phyloP scores from a whole-genome alignment of 495 filamentous ascomycete genomes.

The Parathielavia hyrcaniae region DNA sequence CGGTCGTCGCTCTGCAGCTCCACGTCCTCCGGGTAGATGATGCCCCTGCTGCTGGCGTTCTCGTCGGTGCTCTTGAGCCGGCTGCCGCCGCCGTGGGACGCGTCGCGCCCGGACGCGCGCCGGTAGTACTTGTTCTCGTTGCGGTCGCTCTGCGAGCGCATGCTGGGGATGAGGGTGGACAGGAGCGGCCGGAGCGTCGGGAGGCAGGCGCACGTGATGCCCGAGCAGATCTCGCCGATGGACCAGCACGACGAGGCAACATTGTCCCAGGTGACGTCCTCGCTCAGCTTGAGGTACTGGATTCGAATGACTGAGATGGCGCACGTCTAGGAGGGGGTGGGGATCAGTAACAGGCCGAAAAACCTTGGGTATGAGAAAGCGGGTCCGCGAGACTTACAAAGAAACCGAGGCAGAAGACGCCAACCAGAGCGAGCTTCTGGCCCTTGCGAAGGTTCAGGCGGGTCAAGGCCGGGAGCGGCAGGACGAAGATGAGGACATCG shows the following conservation, averaged over 20 bases:
- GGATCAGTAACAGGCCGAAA: background rate
- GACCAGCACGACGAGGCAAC: slow-evolving; percentile 55
- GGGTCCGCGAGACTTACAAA: slow-evolving; percentile 21
- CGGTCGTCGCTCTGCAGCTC: slow-evolving; percentile 28
- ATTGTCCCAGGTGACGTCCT: slow-evolving; percentile 52
- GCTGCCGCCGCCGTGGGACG: slow-evolving; percentile 10
- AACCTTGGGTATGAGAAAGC: no score
- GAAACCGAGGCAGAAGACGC: slow-evolving; percentile 31
- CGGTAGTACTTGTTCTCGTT: slow-evolving; percentile 22
- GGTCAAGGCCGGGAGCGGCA: slow-evolving; percentile 45
- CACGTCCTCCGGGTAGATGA: slow-evolving; percentile 27
- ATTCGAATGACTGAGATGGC: slow-evolving; percentile 54
- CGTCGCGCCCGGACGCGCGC: slow-evolving; percentile 20
- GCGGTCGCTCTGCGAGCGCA: slow-evolving; percentile 20
- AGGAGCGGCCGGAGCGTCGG: slow-evolving; percentile 51
- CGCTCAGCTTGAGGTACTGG: slow-evolving; percentile 42
- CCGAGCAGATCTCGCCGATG: slow-evolving; percentile 51
- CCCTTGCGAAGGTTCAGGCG: slow-evolving; percentile 25
- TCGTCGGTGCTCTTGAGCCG: slow-evolving; percentile 13
- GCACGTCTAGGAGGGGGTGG: slow-evolving; percentile 33
- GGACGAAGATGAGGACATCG: slow-evolving; percentile 45
- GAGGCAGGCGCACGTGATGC: slow-evolving; percentile 52
- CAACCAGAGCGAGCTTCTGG: slow-evolving; percentile 27
- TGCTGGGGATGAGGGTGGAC: slow-evolving; percentile 33
- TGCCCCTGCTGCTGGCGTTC: slow-evolving; percentile 18